A percentile compares a stretch with the other conserved stretches of the same genome.
Conservation (phyloP, 805 yeast species). For the Huiozyma naganishii region DNA sequence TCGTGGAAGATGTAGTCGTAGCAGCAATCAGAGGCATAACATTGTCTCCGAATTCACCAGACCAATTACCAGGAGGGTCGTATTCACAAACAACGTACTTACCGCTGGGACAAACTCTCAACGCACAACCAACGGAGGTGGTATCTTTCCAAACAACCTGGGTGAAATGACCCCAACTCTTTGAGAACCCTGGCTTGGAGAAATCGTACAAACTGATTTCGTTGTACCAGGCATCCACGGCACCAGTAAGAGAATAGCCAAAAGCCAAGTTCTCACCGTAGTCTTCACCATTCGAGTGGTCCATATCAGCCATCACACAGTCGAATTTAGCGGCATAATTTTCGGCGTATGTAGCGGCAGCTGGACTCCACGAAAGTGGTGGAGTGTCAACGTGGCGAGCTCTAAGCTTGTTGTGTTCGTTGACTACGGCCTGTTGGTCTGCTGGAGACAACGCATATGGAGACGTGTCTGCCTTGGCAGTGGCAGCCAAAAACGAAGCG, state of each 20-base stretch:
- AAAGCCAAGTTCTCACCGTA: conserved; percentile 75
- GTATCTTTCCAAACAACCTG: conserved; percentile 63
- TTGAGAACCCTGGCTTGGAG: conserved; percentile 36
- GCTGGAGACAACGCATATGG: not conserved
- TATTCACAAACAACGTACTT: conserved; percentile 68
- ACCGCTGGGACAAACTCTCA: conserved; percentile 45
- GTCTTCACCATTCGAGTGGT: conserved; percentile 38
- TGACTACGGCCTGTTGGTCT: not conserved
- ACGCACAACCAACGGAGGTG: conserved; percentile 58
- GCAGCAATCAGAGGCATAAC: conserved; percentile 13
- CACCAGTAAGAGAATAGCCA: conserved; percentile 37
- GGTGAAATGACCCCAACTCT: conserved; percentile 57
- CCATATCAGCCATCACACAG: conserved; percentile 41
- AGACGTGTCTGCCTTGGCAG: not conserved
- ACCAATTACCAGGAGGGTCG: conserved; percentile 60
- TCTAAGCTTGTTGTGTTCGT: conserved; percentile 33
- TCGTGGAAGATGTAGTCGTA: not conserved
- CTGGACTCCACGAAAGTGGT: conserved; percentile 39
- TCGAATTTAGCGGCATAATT: conserved; percentile 39
- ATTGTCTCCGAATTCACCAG: conserved; percentile 38
- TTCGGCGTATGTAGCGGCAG: conserved; percentile 38
- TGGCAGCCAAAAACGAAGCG: not conserved
- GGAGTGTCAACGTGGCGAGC: conserved; percentile 23
- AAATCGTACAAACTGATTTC: conserved; percentile 50
- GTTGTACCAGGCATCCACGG: conserved; percentile 64